Evolutionary conservation across 768 basidiomycete genomes (phyloP), one percentile per base, ranked within the genome.

Genomic region (Pleurotus tuber-regium): DNA sequence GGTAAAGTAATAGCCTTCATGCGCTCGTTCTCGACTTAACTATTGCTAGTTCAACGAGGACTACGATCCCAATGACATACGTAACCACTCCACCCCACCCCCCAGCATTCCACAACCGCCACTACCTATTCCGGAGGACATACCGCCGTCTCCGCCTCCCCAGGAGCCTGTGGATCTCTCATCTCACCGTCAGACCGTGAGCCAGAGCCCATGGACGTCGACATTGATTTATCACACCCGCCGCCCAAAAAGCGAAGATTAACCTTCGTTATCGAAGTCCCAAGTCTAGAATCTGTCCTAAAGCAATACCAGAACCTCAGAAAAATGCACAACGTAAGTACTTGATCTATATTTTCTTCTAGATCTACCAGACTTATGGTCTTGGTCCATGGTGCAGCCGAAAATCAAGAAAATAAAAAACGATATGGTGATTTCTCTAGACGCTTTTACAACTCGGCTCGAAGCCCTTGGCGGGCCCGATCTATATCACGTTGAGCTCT

Each of bases 401-500:
- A 53, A 41, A 11, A 59, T 60, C 6, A 61, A 60, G 31, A 61
- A 61, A 10, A 25, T 29, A 2, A 59, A 57, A 28, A 26, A 59
- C 33, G 35, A 26, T 10, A 25, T 41, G 9, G 26, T 23, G 5
- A 30, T 57, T 12, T 31, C 23, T 29, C 28, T 35, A 2, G 56
- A 59, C 30, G 51, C 54, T 6, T 40, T 61, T 16, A 21, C 25
- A 1, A 21, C 16, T 12, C 54, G 54, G 2, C 54, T 63, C 8
- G 41, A 58, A 18, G 56, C 44, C 12, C 63, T 66, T 7, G 63
- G 65, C 1, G 41, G 16, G 8, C 53, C 65, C 2, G 59, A 60
- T 1, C 41, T 56, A 1, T 69, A 54, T 52, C 56, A 58, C 0
- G 60, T 70, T 36, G 35, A 60, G 0, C 58, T 72, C n/a, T 50